These are phyloP conservation scores for Diplodia seriata DNA, from an alignment of 2,329 filamentous ascomycete genomes.

Conservation along the genomic window DNA sequence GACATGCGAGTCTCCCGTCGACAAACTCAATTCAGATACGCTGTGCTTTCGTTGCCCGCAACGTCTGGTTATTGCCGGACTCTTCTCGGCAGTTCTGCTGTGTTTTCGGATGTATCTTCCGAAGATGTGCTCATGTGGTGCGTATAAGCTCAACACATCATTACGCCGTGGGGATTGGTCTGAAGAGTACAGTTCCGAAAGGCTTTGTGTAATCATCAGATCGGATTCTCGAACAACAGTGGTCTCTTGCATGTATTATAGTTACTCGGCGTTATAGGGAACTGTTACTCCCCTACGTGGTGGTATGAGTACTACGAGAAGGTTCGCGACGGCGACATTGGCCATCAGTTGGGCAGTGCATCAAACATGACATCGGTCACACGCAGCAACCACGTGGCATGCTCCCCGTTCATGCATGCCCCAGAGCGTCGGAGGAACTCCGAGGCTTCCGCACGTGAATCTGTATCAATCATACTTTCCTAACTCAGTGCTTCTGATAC, in stretches of 20 bases:
- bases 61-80: neutral
- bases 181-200: no score
- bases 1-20: conserved; percentile 2
- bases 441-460: neutral
- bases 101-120: neutral
- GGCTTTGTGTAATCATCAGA: neutral
- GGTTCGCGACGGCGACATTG: neutral
- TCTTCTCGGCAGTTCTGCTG: neutral
- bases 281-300: neutral
- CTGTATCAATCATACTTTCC: neutral
- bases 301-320: neutral
- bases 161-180: neutral
- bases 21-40: neutral
- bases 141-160: neutral
- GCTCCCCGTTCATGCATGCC: neutral
- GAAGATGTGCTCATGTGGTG: neutral
- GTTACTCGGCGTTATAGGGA: neutral
- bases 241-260: neutral
- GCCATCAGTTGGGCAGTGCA: neutral
- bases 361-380: neutral
- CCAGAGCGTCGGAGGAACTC: neutral
- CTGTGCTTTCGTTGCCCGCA: neutral
- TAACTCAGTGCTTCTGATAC: neutral
- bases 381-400: neutral
- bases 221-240: neutral